Evolutionary conservation across 1,139 yeast species (phyloP).

Genomic region (Pichia sp.): DNA sequence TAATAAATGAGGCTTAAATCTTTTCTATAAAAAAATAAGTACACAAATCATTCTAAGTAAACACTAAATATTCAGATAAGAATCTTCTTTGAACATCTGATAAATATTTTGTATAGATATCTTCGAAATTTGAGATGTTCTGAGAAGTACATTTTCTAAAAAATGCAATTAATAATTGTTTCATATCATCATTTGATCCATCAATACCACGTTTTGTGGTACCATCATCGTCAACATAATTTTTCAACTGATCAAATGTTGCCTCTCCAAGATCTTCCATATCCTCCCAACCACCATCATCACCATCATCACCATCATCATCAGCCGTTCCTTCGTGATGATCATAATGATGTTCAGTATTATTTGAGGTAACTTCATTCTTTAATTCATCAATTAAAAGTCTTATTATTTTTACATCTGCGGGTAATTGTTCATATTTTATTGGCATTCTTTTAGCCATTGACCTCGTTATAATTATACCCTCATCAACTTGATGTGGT

Average conservation of each 20-base stretch:
- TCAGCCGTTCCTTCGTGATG: constrained; percentile 31
- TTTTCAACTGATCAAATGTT: constrained; percentile 51
- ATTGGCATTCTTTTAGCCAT: constrained; percentile 68
- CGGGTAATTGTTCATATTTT: constrained; percentile 57
- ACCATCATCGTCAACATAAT: constrained; percentile 36
- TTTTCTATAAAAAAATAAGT: not conserved
- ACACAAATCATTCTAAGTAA: constrained; percentile 4
- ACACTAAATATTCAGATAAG: constrained; percentile 39
- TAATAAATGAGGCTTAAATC: not conserved
- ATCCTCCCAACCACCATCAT: constrained; percentile 73
- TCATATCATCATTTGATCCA: constrained; percentile 31
- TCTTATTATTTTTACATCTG: constrained; percentile 66
- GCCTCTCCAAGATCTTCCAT: constrained; percentile 60
- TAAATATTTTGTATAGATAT: constrained; percentile 42
- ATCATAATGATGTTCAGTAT: constrained; percentile 17
- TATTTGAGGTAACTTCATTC: constrained; percentile 48
- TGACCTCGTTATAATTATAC: constrained; percentile 74
- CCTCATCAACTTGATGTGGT: constrained; percentile 45
- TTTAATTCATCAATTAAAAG: constrained; percentile 62
- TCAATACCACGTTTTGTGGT: constrained; percentile 19
- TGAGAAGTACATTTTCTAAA: constrained; percentile 57
- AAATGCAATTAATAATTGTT: constrained; percentile 47
- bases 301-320: no score
- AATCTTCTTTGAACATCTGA: constrained; percentile 52
- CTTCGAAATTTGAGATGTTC: constrained; percentile 48